These are phyloP conservation scores for Yamadazyma siamensis DNA, from an alignment of 1,139 yeast genomes.

Conservation along the genomic window DNA sequence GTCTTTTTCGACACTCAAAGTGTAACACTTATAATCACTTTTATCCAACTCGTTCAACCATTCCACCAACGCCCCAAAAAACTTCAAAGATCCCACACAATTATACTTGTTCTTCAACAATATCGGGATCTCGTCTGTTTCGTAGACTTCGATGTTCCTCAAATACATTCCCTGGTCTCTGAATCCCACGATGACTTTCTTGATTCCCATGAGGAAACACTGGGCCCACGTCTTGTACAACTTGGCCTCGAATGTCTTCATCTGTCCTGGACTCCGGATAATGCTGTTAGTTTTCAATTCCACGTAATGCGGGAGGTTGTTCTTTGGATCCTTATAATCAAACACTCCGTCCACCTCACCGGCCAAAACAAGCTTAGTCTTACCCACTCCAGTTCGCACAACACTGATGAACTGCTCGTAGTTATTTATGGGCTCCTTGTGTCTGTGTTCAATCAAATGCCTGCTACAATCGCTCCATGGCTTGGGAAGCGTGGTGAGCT, in stretches of 20 bases:
- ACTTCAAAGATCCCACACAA: constrained; percentile 75
- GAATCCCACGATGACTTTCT: constrained; percentile 78
- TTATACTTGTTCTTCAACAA: constrained; percentile 56
- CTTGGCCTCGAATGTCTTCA: constrained; percentile 65
- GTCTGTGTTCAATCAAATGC: constrained; percentile 60
- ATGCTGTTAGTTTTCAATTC: constrained; percentile 75
- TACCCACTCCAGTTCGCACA: constrained; percentile 81
- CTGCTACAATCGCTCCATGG: constrained; percentile 76
- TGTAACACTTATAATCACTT: constrained; percentile 9
- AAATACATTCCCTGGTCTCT: constrained; percentile 69
- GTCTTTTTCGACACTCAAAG: constrained; percentile 8
- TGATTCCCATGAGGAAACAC: constrained; percentile 81
- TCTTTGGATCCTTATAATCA: constrained; percentile 57
- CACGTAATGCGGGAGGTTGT: constrained; percentile 67
- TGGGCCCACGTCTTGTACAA: constrained; percentile 88
- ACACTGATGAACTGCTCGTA: constrained; percentile 76
- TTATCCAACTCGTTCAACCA: constrained; percentile 66
- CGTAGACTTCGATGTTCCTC: constrained; percentile 66
- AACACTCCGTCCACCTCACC: constrained; percentile 92
- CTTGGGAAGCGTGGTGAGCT: constrained; percentile 66
- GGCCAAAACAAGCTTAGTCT: constrained; percentile 63
- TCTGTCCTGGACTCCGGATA: constrained; percentile 51
- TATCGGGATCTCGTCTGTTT: constrained; percentile 76
- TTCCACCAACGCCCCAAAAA: constrained; percentile 80
- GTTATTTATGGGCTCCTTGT: constrained; percentile 56